Base-by-base conservation (phyloP, 306 rosid species). In the Prunus padus region DNA sequence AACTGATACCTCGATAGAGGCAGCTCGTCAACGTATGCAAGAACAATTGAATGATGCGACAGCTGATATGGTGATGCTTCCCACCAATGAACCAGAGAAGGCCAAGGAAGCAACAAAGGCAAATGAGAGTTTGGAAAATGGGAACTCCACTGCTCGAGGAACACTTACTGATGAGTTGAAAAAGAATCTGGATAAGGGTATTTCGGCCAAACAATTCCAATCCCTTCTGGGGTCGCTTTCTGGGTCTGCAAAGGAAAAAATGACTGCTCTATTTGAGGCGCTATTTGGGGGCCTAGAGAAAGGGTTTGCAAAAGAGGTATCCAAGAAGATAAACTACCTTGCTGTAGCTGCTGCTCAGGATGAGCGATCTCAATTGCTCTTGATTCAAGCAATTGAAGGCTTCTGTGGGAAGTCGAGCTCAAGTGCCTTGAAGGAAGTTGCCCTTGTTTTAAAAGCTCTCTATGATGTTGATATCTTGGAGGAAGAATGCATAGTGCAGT, bases 61-160 rank as follows among this genome's bases (percentile, higher is more conserved):
- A 8, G 93, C 90, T 54, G 93, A 86, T 54, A 86, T 89, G 93
- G 93, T 89, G 18, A 79, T 89, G 86, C 90, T 89, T 31, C 76
- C 93, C 22, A 84, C 90, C 10, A 66, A 64, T 19, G 90, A 89
- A 74, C 72, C 82, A 8, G 86, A 84, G 83, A 82, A 80, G 81
- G 47, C 72, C 68, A 20, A 44, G 56, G 56, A 16, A 42, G 59
- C 79, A 19, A 47, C 64, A 0, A 82, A 72, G 70, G 69, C 22
- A 22, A 83, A 45, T 67, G 47, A 30, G 10, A 44, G 14, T 68
- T 31, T 75, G 56, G 77, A 63, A 28, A 84, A 84, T 56, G 90
- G 85, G 16, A 75, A 65, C 79, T 62, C 71, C 0, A 42, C 56
- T 50, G 16, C 78, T n/a, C 75, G 30, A 30, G 56, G 18, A 57